Evolutionary conservation across 2,329 filamentous ascomycete species (phyloP).

Genomic region (Fragosphaeria purpurea): DNA sequence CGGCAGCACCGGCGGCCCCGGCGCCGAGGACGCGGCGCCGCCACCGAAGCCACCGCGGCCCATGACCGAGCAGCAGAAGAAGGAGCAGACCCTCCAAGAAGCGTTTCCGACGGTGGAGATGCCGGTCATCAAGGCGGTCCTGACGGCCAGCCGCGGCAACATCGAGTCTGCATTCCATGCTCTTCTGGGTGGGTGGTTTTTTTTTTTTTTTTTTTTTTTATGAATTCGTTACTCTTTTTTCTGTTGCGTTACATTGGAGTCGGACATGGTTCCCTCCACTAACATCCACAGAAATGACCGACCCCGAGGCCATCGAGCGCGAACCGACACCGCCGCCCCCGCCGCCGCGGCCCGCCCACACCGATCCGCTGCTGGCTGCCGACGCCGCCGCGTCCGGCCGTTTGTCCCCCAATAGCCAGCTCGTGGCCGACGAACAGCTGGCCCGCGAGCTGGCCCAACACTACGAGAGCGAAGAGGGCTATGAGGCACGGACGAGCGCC

Average conservation of each 20-base stretch:
- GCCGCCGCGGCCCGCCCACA: constrained; percentile 62
- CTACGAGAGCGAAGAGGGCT: constrained; percentile 55
- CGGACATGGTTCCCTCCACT: neutral
- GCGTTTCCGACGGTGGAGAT: constrained; percentile 81
- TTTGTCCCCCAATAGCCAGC: constrained; percentile 60
- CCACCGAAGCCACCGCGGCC: constrained; percentile 79
- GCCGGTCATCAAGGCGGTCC: constrained; percentile 74
- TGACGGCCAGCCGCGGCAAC: constrained; percentile 74
- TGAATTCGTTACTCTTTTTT: too few species aligned
- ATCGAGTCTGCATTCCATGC: constrained; percentile 95
- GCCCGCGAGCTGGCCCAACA: constrained; percentile 86
- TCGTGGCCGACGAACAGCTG: constrained; percentile 85
- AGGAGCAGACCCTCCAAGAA: constrained; percentile 80
- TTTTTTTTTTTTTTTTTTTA: too few species aligned
- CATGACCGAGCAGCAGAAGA: constrained; percentile 70
- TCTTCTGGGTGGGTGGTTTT: constrained; percentile 66
- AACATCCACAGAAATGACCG: constrained; percentile 68
- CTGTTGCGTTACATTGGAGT: too few species aligned
- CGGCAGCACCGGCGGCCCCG: constrained; percentile 26
- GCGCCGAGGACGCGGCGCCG: constrained; percentile 40
- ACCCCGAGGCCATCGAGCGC: constrained; percentile 57
- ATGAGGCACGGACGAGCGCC: constrained; percentile 46
- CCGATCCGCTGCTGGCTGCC: constrained; percentile 46
- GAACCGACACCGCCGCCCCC: constrained; percentile 56
- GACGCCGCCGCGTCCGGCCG: constrained; percentile 62